Conservation (phyloP, 495 filamentous ascomycete genomes). For the Penicillium paxilli region DNA sequence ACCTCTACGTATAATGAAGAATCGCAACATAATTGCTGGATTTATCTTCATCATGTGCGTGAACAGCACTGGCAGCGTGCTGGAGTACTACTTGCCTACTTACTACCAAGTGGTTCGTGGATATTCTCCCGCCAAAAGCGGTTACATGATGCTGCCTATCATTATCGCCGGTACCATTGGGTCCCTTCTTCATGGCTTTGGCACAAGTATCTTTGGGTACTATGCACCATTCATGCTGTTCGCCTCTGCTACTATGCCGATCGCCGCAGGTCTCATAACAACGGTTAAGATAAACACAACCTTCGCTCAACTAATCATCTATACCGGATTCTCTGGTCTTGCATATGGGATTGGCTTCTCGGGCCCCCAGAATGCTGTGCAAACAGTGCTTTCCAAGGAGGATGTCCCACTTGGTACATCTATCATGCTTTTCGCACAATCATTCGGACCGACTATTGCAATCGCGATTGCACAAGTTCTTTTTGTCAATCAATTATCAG, state of each 20-base stretch:
- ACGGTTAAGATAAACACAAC: conserved; percentile 49
- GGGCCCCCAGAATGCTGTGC: conserved; percentile 43
- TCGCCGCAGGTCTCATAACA: conserved; percentile 61
- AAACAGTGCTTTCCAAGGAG: conserved; percentile 47
- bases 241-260: conserved; percentile 44
- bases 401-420: conserved; percentile 47
- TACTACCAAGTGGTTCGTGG: conserved; percentile 46
- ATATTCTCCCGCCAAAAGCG: conserved; percentile 38
- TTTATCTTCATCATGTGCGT: conserved; percentile 40
- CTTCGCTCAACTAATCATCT: conserved; percentile 53
- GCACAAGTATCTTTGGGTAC: conserved; percentile 56
- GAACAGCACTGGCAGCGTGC: conserved; percentile 37
- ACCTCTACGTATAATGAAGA: conserved; percentile 58
- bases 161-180: conserved; percentile 52
- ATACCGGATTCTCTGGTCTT: conserved; percentile 58
- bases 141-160: conserved; percentile 40
- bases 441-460: conserved; percentile 60
- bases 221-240: conserved; percentile 60
- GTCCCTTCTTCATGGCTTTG: conserved; percentile 50
- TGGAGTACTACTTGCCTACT: conserved; percentile 33
- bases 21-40: conserved; percentile 53
- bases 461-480: conserved; percentile 55
- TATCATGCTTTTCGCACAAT: conserved; percentile 62
- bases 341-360: conserved; percentile 62
- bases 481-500: conserved; percentile 50